A percentile compares a stretch with the other conserved stretches of the same genome.
phyloP scores from a whole-genome alignment of 805 yeast genomes.

The Pichia phayaonensis region DNA sequence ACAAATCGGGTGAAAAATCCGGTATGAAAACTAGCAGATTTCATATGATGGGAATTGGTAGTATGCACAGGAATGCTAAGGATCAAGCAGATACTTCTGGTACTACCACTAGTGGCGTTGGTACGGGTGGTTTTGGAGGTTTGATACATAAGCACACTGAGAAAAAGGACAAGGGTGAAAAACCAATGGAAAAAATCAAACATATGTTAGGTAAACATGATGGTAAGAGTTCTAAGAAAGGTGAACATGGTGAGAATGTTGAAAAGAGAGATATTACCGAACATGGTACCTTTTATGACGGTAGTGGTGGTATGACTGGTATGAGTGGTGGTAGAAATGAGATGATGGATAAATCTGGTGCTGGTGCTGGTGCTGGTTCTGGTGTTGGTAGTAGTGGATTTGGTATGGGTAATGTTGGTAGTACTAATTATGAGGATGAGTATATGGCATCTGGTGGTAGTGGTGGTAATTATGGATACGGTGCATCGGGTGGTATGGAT shows the following conservation, averaged over 20 bases:
- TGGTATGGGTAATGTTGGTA: too few relatives aligned
- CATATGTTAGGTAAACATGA: neutral
- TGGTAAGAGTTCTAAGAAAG: neutral
- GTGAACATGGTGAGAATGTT: neutral
- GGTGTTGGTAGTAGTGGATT: too few relatives aligned
- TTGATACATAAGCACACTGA: neutral
- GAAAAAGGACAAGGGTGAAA: too few relatives aligned
- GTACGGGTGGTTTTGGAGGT: neutral
- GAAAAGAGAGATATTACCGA: neutral
- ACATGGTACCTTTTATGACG: neutral
- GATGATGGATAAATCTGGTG: too few relatives aligned
- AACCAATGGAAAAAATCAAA: neutral
- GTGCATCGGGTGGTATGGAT: neutral
- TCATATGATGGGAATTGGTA: neutral
- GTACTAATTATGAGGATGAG: too few relatives aligned
- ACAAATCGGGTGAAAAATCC: neutral
- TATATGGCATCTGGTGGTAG: too few relatives aligned
- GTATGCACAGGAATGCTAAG: too few relatives aligned
- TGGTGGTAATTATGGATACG: too few relatives aligned
- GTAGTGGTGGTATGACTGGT: neutral
- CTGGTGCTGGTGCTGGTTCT: too few relatives aligned
- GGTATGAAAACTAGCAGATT: neutral
- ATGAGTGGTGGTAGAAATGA: too few relatives aligned
- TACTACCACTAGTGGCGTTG: too few relatives aligned
- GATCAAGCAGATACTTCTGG: too few relatives aligned